phyloP scores from a whole-genome alignment of 257 asterid species.

The Salvia rosmarinus region DNA sequence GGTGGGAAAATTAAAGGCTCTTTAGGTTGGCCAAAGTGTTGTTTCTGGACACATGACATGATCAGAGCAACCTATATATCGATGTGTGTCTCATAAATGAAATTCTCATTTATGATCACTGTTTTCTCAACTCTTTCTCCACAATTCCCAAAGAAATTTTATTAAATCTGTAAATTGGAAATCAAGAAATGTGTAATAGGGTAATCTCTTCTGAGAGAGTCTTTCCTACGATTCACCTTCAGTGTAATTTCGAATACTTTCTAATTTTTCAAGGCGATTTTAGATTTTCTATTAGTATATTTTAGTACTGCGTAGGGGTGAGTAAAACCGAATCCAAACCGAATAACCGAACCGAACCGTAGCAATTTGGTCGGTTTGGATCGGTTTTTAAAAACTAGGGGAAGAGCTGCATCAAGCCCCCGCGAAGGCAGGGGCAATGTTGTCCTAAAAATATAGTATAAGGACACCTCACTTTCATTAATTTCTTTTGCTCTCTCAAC shows the following conservation, averaged over 20 bases:
- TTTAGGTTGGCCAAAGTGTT: constrained; percentile 54
- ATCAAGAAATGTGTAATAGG: constrained; percentile 1
- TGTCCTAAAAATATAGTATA: constrained; percentile 17
- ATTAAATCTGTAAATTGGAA: neutral
- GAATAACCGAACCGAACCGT: too few relatives aligned
- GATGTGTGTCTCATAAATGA: constrained; percentile 58
- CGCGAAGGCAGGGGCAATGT: constrained; percentile 13
- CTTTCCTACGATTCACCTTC: too few relatives aligned
- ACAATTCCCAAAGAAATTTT: neutral
- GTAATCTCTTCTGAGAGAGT: neutral
- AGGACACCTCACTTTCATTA: constrained; percentile 39
- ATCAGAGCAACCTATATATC: constrained; percentile 51
- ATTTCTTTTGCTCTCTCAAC: constrained; percentile 30
- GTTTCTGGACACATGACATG: constrained; percentile 65
- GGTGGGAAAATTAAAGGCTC: constrained; percentile 41
- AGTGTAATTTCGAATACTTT: neutral
- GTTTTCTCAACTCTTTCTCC: constrained; percentile 2
- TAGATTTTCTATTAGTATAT: too few relatives aligned
- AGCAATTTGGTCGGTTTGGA: too few relatives aligned
- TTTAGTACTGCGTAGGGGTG: too few relatives aligned
- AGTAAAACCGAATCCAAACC: too few relatives aligned
- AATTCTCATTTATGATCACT: constrained; percentile 45
- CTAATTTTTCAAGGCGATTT: neutral
- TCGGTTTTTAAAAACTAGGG: too few relatives aligned
- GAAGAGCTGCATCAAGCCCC: too few relatives aligned